Evolutionary conservation across 441 rosid genomes (phyloP), one percentile per base, ranked within the genome.

Genomic region (Erodium texanum): DNA sequence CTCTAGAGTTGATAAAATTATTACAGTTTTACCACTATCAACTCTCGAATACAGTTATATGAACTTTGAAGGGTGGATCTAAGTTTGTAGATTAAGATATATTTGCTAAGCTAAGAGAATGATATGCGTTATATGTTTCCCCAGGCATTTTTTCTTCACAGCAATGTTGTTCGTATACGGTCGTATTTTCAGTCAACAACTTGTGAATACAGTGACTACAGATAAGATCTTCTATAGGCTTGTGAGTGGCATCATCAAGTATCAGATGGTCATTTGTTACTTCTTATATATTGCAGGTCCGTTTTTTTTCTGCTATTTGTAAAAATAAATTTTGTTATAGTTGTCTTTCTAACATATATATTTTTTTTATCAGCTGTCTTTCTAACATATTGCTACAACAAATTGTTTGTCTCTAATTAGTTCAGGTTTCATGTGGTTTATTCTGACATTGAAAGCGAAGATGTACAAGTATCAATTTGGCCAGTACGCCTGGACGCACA

Each of bases 381-480:
- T n/a, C n/a, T n/a, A n/a, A n/a, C n/a, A n/a, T n/a, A n/a, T n/a
- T n/a, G n/a, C n/a, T n/a, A n/a, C n/a, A n/a, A n/a, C n/a, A n/a
- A n/a, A n/a, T n/a, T n/a, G n/a, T n/a, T n/a, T n/a, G n/a, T n/a
- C n/a, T 0, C 6, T 61, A 10, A 10, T 10, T 22, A 22, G 10
- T 61, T 65, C 58, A 74, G 77, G 77, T 64, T 74, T 74, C 19
- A 68, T 74, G 68, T 74, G 77, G 77, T 74, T 74, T 73, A 74
- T 74, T 24, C 68, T 74, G 36, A 66, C 77, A 27, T 27, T 74
- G 45, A 74, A 74, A 58, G 70, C 70, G 71, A 74, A 74, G 74
- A 74, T 74, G 77, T 74, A 74, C 74, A 70, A 74, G 68, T 74
- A 74, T 70, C 77, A 74, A 59, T 74, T 74, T 74, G 71, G 77